Evolutionary conservation across 169 alveolate species (phyloP).

Genomic region (Plasmodium blacklocki): DNA sequence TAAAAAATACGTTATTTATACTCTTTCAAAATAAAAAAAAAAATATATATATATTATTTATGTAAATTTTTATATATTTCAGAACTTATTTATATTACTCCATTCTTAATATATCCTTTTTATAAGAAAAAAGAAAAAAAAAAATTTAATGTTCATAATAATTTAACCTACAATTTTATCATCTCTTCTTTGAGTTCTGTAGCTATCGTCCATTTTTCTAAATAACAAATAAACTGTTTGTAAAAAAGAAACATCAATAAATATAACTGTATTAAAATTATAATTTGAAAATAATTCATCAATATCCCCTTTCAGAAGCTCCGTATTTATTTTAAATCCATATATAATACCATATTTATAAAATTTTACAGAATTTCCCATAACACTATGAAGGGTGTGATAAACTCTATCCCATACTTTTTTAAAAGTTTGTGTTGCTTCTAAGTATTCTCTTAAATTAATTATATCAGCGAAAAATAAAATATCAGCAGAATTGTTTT

Average conservation of each 20-base stretch:
- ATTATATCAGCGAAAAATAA: constrained; percentile 58
- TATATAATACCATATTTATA: too few relatives aligned
- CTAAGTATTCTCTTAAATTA: constrained; percentile 28
- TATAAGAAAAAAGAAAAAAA: not conserved
- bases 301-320: not conserved
- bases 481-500: constrained; percentile 20
- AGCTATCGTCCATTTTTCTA: constrained; percentile 34
- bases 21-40: constrained; percentile 24
- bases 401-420: not conserved
- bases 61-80: not conserved
- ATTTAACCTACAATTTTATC: constrained; percentile 22
- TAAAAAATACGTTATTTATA: constrained; percentile 29
- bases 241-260: constrained; percentile 31
- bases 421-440: constrained; percentile 22
- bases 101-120: not conserved
- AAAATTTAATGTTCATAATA: not conserved
- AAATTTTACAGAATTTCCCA: constrained; percentile 22
- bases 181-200: constrained; percentile 17
- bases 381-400: constrained; percentile 4
- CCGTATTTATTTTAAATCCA: constrained; percentile 17
- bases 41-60: not conserved
- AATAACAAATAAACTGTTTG: constrained; percentile 41
- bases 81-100: not conserved
- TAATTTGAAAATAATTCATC: constrained; percentile 33
- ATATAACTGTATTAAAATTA: constrained; percentile 1